These are phyloP conservation scores for Apiospora sp. DNA, from an alignment of 2,329 filamentous ascomycete genomes.

Conservation along the genomic window DNA sequence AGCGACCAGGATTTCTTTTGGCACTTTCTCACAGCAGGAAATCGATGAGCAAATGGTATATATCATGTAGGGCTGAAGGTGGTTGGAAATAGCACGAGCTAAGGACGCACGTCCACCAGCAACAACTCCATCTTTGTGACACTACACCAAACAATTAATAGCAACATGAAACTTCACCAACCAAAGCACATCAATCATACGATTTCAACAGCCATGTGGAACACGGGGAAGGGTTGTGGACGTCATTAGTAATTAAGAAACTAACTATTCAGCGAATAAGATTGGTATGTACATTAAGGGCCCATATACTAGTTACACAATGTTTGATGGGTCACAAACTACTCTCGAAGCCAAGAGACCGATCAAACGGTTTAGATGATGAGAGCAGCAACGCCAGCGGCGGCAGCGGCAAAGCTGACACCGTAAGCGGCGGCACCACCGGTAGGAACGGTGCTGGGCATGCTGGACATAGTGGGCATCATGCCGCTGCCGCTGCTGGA, in stretches of 20 bases:
- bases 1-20: not conserved
- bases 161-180: not conserved
- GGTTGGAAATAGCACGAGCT: not conserved
- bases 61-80: not conserved
- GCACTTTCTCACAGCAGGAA: not conserved
- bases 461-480: conserved; percentile 28
- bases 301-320: not conserved
- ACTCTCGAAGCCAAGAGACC: not conserved
- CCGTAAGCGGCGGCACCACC: conserved; percentile 38
- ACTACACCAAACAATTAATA: not conserved
- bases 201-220: not conserved
- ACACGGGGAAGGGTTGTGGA: not conserved
- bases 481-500: not conserved
- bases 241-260: not conserved
- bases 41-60: not conserved
- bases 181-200: not conserved
- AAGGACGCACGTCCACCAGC: not conserved
- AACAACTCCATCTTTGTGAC: not conserved
- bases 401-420: conserved; percentile 39
- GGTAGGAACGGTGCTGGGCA: conserved; percentile 30
- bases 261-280: not conserved
- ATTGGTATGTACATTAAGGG: not conserved
- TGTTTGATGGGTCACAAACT: not conserved
- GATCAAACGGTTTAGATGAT: conserved; percentile 34
- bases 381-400: conserved; percentile 41